Percentiles rank a stretch among this genome's conserved stretches.
Evolutionary conservation across 1,139 yeast species (phyloP).

Genomic region (Hansenula sp.): DNA sequence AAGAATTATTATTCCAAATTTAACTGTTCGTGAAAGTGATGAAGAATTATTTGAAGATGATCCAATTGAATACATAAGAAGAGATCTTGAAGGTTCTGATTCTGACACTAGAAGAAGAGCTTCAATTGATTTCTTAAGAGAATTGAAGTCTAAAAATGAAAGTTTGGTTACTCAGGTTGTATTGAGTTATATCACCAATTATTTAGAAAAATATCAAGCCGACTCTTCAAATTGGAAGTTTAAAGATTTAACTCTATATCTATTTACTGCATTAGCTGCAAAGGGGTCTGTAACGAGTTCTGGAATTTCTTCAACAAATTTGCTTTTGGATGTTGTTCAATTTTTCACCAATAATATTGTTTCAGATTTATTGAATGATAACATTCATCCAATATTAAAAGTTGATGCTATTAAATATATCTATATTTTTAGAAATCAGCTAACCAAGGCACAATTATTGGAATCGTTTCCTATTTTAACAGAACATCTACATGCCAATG

Average conservation of each 20-base stretch:
- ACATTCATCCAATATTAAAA: slow-evolving; percentile 66
- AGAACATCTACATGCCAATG: slow-evolving; percentile 52
- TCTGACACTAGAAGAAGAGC: slow-evolving; percentile 89
- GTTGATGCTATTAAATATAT: slow-evolving; percentile 93
- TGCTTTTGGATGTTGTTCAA: slow-evolving; percentile 77
- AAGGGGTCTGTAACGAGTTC: slow-evolving; percentile 80
- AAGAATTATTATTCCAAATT: slow-evolving; percentile 83
- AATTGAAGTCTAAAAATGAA: slow-evolving; percentile 77
- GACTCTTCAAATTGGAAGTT: slow-evolving; percentile 64
- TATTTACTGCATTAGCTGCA: slow-evolving; percentile 86
- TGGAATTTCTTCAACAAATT: slow-evolving; percentile 87
- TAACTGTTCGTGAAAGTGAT: slow-evolving; percentile 78
- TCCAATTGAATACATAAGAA: slow-evolving; percentile 85
- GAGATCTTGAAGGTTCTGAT: slow-evolving; percentile 94
- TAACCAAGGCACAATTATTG: slow-evolving; percentile 77
- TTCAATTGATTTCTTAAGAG: slow-evolving; percentile 85
- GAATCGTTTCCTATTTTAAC: slow-evolving; percentile 81
- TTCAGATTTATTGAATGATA: slow-evolving; percentile 58
- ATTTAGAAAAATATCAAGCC: slow-evolving; percentile 46
- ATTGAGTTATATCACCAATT: slow-evolving; percentile 69
- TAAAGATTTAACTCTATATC: slow-evolving; percentile 82
- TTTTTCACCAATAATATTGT: slow-evolving; percentile 82
- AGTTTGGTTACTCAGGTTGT: slow-evolving; percentile 70
- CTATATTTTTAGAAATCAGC: slow-evolving; percentile 85
- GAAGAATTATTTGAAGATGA: slow-evolving; percentile 95